Evolutionary conservation across 2,329 filamentous ascomycete genomes (phyloP).

Genomic region (Cadophora sp.): DNA sequence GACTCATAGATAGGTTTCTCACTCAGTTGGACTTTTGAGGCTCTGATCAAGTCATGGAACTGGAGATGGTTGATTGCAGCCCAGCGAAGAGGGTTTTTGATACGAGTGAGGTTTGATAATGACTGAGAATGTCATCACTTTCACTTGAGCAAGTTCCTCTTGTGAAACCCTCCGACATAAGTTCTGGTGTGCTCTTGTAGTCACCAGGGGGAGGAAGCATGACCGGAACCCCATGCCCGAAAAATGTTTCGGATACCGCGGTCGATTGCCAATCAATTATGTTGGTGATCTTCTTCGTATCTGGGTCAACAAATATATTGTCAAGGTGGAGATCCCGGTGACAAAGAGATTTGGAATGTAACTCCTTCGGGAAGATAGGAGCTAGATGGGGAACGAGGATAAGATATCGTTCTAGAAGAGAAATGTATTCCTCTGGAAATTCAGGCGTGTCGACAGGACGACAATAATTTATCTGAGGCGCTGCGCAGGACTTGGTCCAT

Average conservation of each 20-base stretch:
- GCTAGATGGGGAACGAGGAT: conserved; percentile 27
- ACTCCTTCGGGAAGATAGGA: conserved; percentile 17
- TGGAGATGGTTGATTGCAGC: conserved; percentile 23
- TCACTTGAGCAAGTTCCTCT: conserved; percentile 12
- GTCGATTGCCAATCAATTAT: conserved; percentile 52
- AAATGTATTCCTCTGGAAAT: conserved; percentile 34
- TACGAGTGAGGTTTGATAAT: conserved; percentile 24
- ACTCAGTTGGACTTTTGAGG: too few relatives aligned
- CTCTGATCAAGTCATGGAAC: too few relatives aligned
- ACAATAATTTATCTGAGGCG: conserved; percentile 25
- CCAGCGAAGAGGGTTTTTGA: conserved; percentile 24
- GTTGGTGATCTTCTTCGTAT: conserved; percentile 47
- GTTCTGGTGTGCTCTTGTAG: conserved; percentile 17
- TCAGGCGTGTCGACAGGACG: conserved; percentile 27
- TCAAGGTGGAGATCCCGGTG: conserved; percentile 51
- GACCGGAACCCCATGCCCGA: conserved; percentile 26
- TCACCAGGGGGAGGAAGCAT: conserved; percentile 26
- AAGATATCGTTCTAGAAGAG: conserved; percentile 32
- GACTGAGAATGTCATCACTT: conserved; percentile 21
- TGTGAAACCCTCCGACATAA: conserved; percentile 3
- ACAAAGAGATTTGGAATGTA: conserved; percentile 39
- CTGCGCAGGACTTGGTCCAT: conserved; percentile 29
- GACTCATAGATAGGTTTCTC: not conserved
- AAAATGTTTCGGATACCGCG: conserved; percentile 26
- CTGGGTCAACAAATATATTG: conserved; percentile 40